phyloP scores from a whole-genome alignment of 164 flowering plant species.

The Houttuynia cordata region DNA sequence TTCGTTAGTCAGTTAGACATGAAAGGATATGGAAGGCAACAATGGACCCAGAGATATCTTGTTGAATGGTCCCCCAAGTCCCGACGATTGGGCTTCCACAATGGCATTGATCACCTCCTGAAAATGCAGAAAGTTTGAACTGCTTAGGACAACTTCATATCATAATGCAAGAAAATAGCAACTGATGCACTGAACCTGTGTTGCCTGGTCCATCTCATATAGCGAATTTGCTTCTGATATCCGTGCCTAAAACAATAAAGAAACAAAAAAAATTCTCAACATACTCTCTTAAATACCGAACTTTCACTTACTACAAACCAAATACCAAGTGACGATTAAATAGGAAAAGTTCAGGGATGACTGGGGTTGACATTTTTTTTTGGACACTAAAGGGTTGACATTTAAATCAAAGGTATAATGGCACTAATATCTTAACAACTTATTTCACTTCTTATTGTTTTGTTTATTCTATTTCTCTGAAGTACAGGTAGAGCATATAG shows the following conservation, averaged over 20 bases:
- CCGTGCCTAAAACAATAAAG: constrained; percentile 16
- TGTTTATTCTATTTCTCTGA: no score
- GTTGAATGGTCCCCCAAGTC: constrained; percentile 57
- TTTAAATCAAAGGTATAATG: not conserved
- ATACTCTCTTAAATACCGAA: no score
- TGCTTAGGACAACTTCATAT: not conserved
- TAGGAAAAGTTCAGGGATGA: no score
- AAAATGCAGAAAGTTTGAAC: not conserved
- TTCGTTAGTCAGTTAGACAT: not conserved
- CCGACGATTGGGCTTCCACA: constrained; percentile 77
- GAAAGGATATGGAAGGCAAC: constrained; percentile 35
- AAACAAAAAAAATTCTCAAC: not conserved
- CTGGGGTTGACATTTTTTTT: no score
- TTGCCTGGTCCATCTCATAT: constrained; percentile 82
- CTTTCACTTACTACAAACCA: not conserved
- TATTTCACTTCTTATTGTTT: not conserved
- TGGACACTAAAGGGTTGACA: no score
- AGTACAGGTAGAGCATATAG: no score
- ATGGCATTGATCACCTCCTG: constrained; percentile 63
- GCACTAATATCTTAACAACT: not conserved
- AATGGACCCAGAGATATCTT: constrained; percentile 49
- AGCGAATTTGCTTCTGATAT: constrained; percentile 70
- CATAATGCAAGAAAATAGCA: not conserved
- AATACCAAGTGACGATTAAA: no score
- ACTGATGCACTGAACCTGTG: constrained; percentile 26